Evolutionary conservation across 2,329 filamentous ascomycete genomes (phyloP), one percentile per base, ranked within the genome.

Genomic region (Fulvia fulva): DNA sequence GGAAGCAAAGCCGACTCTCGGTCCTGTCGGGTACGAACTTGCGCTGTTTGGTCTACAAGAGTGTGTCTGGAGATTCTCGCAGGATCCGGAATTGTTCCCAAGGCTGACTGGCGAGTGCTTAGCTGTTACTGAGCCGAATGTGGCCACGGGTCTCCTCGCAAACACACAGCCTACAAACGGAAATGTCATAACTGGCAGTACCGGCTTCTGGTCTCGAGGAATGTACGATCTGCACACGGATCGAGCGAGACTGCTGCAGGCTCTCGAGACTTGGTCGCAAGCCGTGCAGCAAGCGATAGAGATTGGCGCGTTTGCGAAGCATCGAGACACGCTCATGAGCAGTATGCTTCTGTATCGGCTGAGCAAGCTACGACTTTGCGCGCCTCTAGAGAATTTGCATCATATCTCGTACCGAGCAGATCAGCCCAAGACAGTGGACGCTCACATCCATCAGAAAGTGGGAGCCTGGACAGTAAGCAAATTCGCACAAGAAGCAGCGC

Each of bases 1-100:
- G 25, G 61, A 63, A 49, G 23, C 55, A 21, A 57, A 61, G 21
- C 61, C 59, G 9, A 51, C 52, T 7, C 56, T 63, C 12, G 55
- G 57, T 11, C 59, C 61, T 3, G 56, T 61, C 9, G 59, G 59
- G 3, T 55, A 61, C 30, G 59, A 63, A 23, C 55, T 61, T 21
- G 47, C 55, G n/a, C 52, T 63, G 16, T 61, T 61, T 47, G 61
- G 61, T 7, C 52, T 63, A 5, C 61, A 63, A 30, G 59, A 61
- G 45, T 56, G 54, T 6, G 61, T 63, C 6, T 63, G 61, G 61
- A 52, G 55, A 34, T 61, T 61, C 51, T 58, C 59, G n/a, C 61
- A 63, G n/a, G 61, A 63, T 14, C 57, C 59, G 16, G 59, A 59
- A 5, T 52, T 61, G 9, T 63, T 61, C 47, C 57, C 59, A 51